These are phyloP conservation scores for Adansonia madagascariensis DNA, from an alignment of 441 rosid genomes.

Conservation along the genomic window DNA sequence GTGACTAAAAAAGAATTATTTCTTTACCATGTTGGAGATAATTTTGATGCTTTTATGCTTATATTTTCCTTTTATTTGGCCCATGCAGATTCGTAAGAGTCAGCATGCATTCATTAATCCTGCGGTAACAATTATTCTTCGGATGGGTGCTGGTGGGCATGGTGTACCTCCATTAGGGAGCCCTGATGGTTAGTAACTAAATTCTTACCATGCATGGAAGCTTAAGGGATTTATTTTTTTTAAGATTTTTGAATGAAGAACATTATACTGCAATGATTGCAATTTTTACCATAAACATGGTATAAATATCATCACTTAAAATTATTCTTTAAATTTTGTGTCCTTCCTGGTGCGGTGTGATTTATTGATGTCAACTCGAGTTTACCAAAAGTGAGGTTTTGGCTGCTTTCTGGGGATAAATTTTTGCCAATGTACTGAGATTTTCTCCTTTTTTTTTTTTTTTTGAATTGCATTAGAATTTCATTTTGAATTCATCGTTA, in stretches of 20 bases:
- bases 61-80: conserved; percentile 14
- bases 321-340: neutral
- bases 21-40: neutral
- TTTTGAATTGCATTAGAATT: neutral
- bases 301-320: neutral
- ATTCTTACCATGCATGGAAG: conserved; percentile 14
- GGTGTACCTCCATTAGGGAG: conserved; percentile 99
- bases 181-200: conserved; percentile 80
- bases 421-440: neutral
- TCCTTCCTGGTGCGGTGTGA: neutral
- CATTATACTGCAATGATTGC: neutral
- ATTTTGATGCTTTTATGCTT: conserved; percentile 6
- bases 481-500: neutral
- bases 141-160: conserved; percentile 99
- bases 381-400: conserved; percentile 6
- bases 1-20: conserved; percentile 22
- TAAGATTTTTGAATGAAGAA: neutral
- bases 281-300: neutral
- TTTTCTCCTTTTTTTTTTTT: neutral
- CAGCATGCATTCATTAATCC: conserved; percentile 99
- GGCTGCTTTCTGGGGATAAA: neutral
- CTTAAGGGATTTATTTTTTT: neutral
- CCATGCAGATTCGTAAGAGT: conserved; percentile 82
- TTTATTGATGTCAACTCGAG: neutral
- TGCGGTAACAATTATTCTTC: conserved; percentile 88